Evolutionary conservation across 257 asterid genomes (phyloP), one percentile per base, ranked within the genome.

Genomic region (Euphrasia confusa): DNA sequence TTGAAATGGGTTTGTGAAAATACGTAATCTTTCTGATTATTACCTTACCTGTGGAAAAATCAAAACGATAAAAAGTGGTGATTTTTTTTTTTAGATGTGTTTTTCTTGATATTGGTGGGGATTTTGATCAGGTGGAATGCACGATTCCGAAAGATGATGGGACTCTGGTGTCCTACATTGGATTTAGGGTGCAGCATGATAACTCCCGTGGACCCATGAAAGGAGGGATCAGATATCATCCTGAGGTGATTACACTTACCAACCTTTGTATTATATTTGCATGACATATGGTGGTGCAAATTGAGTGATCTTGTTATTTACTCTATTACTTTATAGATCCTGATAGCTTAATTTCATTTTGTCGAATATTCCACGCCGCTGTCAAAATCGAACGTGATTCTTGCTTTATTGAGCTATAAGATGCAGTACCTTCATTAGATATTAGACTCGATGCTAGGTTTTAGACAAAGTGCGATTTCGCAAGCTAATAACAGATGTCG

Each of bases 181-280:
- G 95, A 67, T 87, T 84, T 47, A 80, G 95, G 52, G 94, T 87
- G 33, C 90, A 87, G 32, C 95, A 87, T 66, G 95, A 87, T 73
- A 87, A 87, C 70, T 73, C 93, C 53, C 78, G 95, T 14, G 95
- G 95, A 8, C 94, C 88, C 14, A 87, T 87, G 95, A 87, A 87
- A 73, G 95, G 95, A 61, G 95, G 95, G 58, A 87, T 84, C 74
- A 78, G 95, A 83, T 86, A 81, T 66, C 95, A 86, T 69, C 95
- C 87, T 4, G 89, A 86, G 87, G 95, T 86, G 27, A 30, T 42
- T 58, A 12, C 5, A 30, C 9, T 13, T 33, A 4, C 42, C 42
- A 37, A 9, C 42, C 10, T 30, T 49, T 8, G 7, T 2, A 5
- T 62, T 28, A 10, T 10, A 3, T 10, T 33, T 3, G 12, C 12